These are phyloP conservation scores for Pythium guiyangense DNA, from an alignment of 352 stramenopile species.

Conservation along the genomic window DNA sequence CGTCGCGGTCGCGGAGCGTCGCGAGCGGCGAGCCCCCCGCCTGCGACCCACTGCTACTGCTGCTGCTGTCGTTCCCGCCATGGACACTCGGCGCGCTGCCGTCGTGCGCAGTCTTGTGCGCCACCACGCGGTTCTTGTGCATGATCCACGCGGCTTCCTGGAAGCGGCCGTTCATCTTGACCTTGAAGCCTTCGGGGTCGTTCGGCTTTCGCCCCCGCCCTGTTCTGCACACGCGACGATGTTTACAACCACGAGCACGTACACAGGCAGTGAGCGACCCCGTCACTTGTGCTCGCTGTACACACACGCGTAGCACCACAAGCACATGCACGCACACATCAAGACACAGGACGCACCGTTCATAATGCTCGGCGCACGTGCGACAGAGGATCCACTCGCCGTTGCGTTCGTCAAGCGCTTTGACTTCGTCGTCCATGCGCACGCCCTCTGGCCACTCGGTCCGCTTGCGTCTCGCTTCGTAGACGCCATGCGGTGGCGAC, in stretches of 20 bases:
- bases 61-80: slow-evolving; percentile 11
- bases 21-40: not conserved
- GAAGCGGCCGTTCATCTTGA: slow-evolving; percentile 70
- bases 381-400: slow-evolving; percentile 67
- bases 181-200: slow-evolving; percentile 57
- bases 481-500: slow-evolving; percentile 8
- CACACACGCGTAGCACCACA: slow-evolving; percentile 1
- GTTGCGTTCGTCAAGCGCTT: slow-evolving; percentile 47
- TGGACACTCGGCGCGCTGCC: not conserved
- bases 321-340: not conserved
- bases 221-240: slow-evolving; percentile 23
- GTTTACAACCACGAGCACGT: not conserved
- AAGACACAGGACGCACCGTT: slow-evolving; percentile 14
- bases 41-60: slow-evolving; percentile 15
- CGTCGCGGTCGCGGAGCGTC: slow-evolving; percentile 2
- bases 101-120: slow-evolving; percentile 22
- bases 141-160: slow-evolving; percentile 60
- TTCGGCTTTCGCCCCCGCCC: slow-evolving; percentile 51
- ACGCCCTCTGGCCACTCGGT: slow-evolving; percentile 50
- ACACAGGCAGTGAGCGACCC: slow-evolving; percentile 1
- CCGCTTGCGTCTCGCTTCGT: slow-evolving; percentile 46
- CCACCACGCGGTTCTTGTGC: slow-evolving; percentile 60
- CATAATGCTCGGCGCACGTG: slow-evolving; percentile 52
- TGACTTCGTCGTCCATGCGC: slow-evolving; percentile 42
- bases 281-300: slow-evolving; percentile 1